Conservation (phyloP, 2,329 filamentous ascomycete species). For the Helotiales sp. region DNA sequence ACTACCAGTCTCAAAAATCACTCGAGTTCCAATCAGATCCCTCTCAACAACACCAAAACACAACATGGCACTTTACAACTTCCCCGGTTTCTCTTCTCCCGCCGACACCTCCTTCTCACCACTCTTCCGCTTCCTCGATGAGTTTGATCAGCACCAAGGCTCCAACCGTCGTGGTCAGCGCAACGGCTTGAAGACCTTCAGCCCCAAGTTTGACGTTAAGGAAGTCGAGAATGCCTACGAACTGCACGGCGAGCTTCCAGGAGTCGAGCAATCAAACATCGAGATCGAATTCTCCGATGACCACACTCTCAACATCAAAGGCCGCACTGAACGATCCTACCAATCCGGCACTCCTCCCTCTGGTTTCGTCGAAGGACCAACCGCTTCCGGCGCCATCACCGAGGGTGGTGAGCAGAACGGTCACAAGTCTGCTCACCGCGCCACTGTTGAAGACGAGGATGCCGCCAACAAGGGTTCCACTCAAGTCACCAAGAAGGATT, state of each 20-base stretch:
- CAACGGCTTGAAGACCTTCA: constrained; percentile 52
- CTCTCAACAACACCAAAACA: constrained; percentile 22
- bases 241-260: constrained; percentile 78
- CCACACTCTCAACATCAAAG: constrained; percentile 71
- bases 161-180: constrained; percentile 16
- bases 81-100: constrained; percentile 47
- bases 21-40: constrained; percentile 28
- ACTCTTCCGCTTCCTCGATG: constrained; percentile 64
- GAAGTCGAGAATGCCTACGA: constrained; percentile 70
- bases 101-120: constrained; percentile 52
- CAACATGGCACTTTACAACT: constrained; percentile 57
- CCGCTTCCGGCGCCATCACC: constrained; percentile 40
- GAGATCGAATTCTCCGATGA: constrained; percentile 77
- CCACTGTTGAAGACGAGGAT: constrained; percentile 55
- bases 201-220: constrained; percentile 76
- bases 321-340: constrained; percentile 64
- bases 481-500: constrained; percentile 10
- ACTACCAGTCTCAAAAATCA: constrained; percentile 12
- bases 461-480: constrained; percentile 18
- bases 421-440: constrained; percentile 37
- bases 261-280: constrained; percentile 72
- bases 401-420: constrained; percentile 35
- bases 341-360: constrained; percentile 48
- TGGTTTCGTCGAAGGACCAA: constrained; percentile 46
- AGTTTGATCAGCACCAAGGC: constrained; percentile 55